Evolutionary conservation across 2,329 filamentous ascomycete species (phyloP).

Genomic region (Rosellinia necatrix): DNA sequence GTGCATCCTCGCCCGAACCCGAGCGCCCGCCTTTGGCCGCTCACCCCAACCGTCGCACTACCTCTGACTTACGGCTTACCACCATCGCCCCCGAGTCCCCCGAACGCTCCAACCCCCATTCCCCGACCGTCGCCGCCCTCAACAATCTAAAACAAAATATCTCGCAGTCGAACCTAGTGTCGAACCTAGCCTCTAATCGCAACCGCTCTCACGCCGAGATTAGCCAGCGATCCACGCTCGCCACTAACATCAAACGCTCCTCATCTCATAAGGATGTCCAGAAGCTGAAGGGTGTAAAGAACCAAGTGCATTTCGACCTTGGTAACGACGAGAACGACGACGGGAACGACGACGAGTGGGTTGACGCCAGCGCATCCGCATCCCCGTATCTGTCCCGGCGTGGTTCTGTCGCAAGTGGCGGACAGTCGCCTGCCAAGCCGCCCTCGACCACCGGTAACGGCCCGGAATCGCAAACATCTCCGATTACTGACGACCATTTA

Average conservation of each 20-base stretch:
- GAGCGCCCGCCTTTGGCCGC: conserved; percentile 43
- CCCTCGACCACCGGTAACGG: conserved; percentile 42
- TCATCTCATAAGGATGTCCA: conserved; percentile 55
- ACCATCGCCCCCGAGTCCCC: conserved; percentile 41
- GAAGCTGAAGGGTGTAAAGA: conserved; percentile 50
- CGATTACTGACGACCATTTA: conserved; percentile 6
- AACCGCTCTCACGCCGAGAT: conserved; percentile 65
- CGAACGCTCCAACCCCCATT: conserved; percentile 34
- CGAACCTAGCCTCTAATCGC: conserved; percentile 53
- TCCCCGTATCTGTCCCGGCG: conserved; percentile 61
- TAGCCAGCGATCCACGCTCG: conserved; percentile 55
- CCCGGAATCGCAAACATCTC: conserved; percentile 27
- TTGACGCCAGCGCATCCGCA: conserved; percentile 67
- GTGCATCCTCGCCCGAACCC: conserved; percentile 50
- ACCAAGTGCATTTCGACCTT: conserved; percentile 67
- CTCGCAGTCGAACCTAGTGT: conserved; percentile 52
- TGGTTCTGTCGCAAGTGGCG: conserved; percentile 55
- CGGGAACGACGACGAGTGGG: conserved; percentile 67
- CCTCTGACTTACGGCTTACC: conserved; percentile 56
- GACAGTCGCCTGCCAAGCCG: conserved; percentile 51
- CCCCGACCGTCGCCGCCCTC: conserved; percentile 34
- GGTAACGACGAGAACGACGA: conserved; percentile 58
- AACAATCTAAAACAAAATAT: conserved; percentile 52
- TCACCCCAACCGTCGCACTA: conserved; percentile 52
- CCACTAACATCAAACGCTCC: conserved; percentile 57